Evolutionary conservation across 257 asterid genomes (phyloP).

Genomic region (Pogostemon cablin): DNA sequence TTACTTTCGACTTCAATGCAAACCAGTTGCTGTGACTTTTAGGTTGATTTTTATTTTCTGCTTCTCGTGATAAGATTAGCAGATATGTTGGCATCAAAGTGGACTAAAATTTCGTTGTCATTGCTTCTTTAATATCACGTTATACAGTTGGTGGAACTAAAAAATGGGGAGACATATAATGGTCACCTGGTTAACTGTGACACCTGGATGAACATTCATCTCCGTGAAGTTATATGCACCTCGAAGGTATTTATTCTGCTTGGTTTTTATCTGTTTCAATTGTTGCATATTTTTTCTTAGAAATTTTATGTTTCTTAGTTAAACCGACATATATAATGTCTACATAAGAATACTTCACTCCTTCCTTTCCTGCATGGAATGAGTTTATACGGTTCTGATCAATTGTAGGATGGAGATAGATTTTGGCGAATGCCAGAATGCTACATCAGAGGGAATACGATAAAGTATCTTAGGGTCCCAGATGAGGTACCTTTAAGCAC

Average conservation of each 20-base stretch:
- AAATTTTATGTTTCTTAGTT: background rate
- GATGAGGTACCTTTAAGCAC: constrained; percentile 69
- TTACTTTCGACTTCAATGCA: background rate
- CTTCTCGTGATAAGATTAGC: background rate
- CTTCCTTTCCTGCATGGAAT: constrained; percentile 1
- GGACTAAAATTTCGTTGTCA: constrained; percentile 21
- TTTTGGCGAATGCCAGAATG: constrained; percentile 99
- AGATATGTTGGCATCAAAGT: background rate
- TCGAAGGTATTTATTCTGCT: constrained; percentile 61
- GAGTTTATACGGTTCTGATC: constrained; percentile 17
- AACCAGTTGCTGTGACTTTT: background rate
- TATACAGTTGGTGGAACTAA: constrained; percentile 85
- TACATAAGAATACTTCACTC: background rate
- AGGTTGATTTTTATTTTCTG: background rate
- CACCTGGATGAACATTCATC: constrained; percentile 99
- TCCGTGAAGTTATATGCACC: constrained; percentile 97
- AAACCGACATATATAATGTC: background rate
- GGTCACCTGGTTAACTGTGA: constrained; percentile 97
- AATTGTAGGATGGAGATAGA: constrained; percentile 90
- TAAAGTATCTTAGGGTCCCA: constrained; percentile 87
- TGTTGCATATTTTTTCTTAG: background rate
- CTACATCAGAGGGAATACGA: constrained; percentile 72
- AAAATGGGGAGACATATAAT: constrained; percentile 95
- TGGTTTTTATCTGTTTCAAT: background rate
- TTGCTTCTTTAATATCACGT: constrained; percentile 3